These are phyloP conservation scores for Arabidopsis arenosa DNA, from an alignment of 345 rosid species.

Conservation along the genomic window DNA sequence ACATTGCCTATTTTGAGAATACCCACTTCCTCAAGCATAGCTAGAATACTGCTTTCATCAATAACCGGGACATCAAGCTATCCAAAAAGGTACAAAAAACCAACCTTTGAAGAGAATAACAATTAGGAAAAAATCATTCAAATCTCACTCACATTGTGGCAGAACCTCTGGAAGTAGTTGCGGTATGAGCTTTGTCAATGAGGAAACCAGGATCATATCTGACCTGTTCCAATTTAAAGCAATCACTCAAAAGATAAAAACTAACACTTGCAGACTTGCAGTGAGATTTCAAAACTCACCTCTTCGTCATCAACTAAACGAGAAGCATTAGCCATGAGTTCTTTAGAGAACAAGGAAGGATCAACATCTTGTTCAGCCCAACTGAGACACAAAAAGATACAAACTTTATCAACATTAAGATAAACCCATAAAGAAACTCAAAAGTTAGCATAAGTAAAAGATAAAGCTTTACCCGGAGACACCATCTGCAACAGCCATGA, in stretches of 20 bases:
- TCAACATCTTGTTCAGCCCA: conserved; percentile 94
- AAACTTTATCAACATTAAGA: conserved; percentile 25
- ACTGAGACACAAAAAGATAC: conserved; percentile 48
- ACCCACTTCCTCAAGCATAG: conserved; percentile 77
- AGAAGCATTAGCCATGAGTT: conserved; percentile 74
- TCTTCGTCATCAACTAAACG: conserved; percentile 60
- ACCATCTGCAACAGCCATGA: conserved; percentile 90
- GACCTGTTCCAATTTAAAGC: conserved; percentile 50
- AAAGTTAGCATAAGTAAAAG: conserved; percentile 4
- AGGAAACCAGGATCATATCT: conserved; percentile 78
- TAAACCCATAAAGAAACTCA: neutral
- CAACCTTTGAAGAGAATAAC: conserved; percentile 6
- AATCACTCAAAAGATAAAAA: neutral
- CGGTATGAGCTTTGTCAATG: conserved; percentile 79
- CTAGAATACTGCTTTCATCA: conserved; percentile 63
- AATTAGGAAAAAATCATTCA: neutral
- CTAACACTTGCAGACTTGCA: neutral
- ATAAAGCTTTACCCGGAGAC: conserved; percentile 71
- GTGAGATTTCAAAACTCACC: conserved; percentile 46
- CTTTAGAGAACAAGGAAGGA: conserved; percentile 79
- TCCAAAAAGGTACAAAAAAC: neutral
- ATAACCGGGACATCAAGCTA: conserved; percentile 35
- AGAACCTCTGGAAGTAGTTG: conserved; percentile 76
- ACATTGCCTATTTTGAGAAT: conserved; percentile 71
- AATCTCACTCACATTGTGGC: conserved; percentile 74